Evolutionary conservation across 768 basidiomycete species (phyloP).

Genomic region (Tricholoma bakamatsutake): DNA sequence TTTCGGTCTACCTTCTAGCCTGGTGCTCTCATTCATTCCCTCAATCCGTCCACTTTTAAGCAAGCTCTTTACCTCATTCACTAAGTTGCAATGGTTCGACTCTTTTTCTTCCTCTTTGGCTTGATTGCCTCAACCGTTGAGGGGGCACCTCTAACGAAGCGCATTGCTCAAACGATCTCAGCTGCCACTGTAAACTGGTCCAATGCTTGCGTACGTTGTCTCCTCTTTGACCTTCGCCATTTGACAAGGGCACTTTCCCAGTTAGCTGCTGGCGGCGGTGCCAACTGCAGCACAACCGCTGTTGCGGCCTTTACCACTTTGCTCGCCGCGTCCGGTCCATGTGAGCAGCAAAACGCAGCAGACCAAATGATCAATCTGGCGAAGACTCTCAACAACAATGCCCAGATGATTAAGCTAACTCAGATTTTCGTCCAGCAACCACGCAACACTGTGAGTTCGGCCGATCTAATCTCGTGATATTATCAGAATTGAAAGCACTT

Average conservation of each 20-base stretch:
- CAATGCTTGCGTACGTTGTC: conserved; percentile 37
- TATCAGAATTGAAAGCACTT: neutral
- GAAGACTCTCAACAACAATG: conserved; percentile 37
- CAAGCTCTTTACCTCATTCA: conserved; percentile 2
- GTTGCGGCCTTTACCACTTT: conserved; percentile 52
- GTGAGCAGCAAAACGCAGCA: conserved; percentile 51
- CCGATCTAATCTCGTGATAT: neutral
- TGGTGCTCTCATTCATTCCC: conserved; percentile 21
- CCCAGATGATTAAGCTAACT: conserved; percentile 42
- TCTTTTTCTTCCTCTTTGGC: conserved; percentile 25
- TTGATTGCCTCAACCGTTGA: conserved; percentile 25
- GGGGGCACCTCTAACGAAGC: conserved; percentile 36
- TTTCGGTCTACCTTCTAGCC: conserved; percentile 20
- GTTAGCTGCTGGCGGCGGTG: conserved; percentile 48
- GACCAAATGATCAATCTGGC: conserved; percentile 46
- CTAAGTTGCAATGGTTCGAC: conserved; percentile 26
- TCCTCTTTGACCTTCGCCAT: neutral
- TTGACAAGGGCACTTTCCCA: conserved; percentile 16
- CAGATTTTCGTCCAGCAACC: conserved; percentile 56
- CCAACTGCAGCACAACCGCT: conserved; percentile 53
- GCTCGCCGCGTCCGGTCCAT: conserved; percentile 49
- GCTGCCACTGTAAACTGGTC: conserved; percentile 39
- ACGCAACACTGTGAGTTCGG: conserved; percentile 40
- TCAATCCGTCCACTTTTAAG: conserved; percentile 7
- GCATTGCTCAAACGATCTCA: conserved; percentile 40